Evolutionary conservation across 225 moss, liverwort and hornwort species (phyloP).

Genomic region (Neckera pumila): DNA sequence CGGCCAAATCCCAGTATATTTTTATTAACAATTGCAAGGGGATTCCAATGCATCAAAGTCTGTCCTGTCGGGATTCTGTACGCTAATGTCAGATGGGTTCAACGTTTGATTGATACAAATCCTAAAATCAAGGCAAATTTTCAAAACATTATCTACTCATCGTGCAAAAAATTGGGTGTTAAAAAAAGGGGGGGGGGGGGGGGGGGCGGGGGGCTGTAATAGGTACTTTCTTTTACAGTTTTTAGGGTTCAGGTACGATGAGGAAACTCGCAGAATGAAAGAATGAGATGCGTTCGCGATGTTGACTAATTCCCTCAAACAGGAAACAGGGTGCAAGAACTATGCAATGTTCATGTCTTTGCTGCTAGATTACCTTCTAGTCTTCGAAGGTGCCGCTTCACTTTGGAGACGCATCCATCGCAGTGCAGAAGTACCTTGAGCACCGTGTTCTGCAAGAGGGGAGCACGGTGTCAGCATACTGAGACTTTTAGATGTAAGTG

Average conservation of each 20-base stretch:
- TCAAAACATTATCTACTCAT: background rate
- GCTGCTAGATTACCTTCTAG: conserved; percentile 11
- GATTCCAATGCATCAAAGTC: background rate
- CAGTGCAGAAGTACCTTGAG: conserved; percentile 45
- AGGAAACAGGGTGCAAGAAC: background rate
- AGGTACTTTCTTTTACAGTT: background rate
- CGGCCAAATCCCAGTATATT: background rate
- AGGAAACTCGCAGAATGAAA: background rate
- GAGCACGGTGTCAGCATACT: background rate
- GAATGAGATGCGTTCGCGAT: background rate
- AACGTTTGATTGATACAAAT: too few species aligned
- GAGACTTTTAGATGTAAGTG: background rate
- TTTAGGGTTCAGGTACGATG: too few species aligned
- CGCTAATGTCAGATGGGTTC: background rate
- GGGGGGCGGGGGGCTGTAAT: too few species aligned
- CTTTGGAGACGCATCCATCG: conserved; percentile 48
- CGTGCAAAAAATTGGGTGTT: too few species aligned
- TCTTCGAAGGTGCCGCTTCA: conserved; percentile 36
- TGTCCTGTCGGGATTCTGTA: background rate
- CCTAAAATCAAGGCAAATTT: background rate
- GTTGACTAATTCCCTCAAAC: background rate
- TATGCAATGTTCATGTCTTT: background rate
- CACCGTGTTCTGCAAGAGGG: conserved; percentile 12
- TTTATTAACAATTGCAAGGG: background rate
- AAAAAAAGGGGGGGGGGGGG: too few species aligned